Base-by-base conservation (phyloP, 2,329 filamentous ascomycete species). In the Neurospora sp. region DNA sequence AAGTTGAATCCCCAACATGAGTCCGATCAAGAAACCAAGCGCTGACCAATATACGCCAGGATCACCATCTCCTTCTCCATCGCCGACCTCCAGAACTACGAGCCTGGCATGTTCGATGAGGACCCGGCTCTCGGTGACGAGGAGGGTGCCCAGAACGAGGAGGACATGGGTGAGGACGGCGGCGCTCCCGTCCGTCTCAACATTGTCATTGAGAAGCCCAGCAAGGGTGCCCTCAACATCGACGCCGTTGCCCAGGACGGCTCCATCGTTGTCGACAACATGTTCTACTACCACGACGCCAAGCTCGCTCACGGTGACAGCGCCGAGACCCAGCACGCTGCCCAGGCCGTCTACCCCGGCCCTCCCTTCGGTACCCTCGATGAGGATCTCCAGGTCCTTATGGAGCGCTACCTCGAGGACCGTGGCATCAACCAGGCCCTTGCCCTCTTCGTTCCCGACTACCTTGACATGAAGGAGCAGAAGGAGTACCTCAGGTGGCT, bases 401-500 rank as follows among this genome's bases (percentile, higher is more conserved):
- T 98, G 79, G 95, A 98, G 86, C 89, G 91, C 76, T 99, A 95
- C 84, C 87, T 99, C 73, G 93, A 97, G 81, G 96, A 97, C 87
- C 89, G 96, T 76, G 96, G 95, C 74, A 88, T 99, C 82, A 93
- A 95, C 77, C 89, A 91, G 76, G 88, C 90, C 71, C 87, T 99
- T 76, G 95, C 94, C 69, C 83, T 94, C 75, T 97, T 98, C 81
- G 90, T 97, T 65, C 93, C 94, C 43, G 94, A 98, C 80, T 99
- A 97, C 83, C 94, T 98, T 78, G 93, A 98, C 79, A 88, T 92
- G 82, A 99, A 99, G 90, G 96, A 99, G 88, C 95, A 98, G 88
- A 91, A 89, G 83, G 96, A 99, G 86, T 99, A 99, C 82, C 84
- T 96, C 72, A 84, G 87, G 74, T 99, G 96, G 96, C 84, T 99